Evolutionary conservation across 176 grass and related monocot genomes (phyloP).

Genomic region (Oryza coarctata): DNA sequence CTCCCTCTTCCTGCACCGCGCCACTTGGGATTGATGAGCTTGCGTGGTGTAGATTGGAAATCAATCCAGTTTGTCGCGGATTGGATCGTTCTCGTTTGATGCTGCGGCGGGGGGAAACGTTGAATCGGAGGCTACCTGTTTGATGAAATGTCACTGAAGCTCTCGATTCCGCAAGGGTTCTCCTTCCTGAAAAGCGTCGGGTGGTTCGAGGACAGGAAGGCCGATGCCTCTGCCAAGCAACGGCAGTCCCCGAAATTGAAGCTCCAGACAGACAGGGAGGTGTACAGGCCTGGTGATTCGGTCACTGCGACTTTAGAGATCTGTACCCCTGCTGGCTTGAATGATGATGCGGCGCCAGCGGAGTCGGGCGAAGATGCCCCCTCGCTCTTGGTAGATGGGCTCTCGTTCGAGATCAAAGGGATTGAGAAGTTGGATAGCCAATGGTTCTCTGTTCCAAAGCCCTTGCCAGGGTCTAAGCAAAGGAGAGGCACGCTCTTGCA

Average conservation of each 20-base stretch:
- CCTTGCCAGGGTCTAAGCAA: slow-evolving; percentile 71
- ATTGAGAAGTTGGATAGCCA: slow-evolving; percentile 91
- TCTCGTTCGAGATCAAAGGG: slow-evolving; percentile 83
- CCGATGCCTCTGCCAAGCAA: slow-evolving; percentile 35
- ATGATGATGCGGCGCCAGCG: slow-evolving; percentile 26
- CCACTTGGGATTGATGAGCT: neutral
- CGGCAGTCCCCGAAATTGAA: slow-evolving; percentile 68
- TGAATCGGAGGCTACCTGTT: neutral
- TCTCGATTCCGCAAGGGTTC: slow-evolving; percentile 58
- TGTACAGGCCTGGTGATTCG: slow-evolving; percentile 74
- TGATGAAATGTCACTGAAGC: slow-evolving; percentile 61
- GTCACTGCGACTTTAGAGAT: slow-evolving; percentile 73
- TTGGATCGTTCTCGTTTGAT: neutral
- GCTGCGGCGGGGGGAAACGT: neutral
- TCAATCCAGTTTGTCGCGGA: neutral
- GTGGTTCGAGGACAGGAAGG: slow-evolving; percentile 71
- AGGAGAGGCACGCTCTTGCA: slow-evolving; percentile 61
- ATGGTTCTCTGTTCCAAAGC: slow-evolving; percentile 79
- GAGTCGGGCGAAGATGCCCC: neutral
- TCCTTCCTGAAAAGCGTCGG: slow-evolving; percentile 74
- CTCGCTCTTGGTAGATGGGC: slow-evolving; percentile 69
- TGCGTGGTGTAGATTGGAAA: neutral
- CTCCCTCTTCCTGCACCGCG: no score
- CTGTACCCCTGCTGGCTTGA: slow-evolving; percentile 39
- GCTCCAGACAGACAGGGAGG: slow-evolving; percentile 82